These are phyloP conservation scores for Pseudopyrenochaeta lycopersici DNA, from an alignment of 2,329 filamentous ascomycete genomes.

Conservation along the genomic window DNA sequence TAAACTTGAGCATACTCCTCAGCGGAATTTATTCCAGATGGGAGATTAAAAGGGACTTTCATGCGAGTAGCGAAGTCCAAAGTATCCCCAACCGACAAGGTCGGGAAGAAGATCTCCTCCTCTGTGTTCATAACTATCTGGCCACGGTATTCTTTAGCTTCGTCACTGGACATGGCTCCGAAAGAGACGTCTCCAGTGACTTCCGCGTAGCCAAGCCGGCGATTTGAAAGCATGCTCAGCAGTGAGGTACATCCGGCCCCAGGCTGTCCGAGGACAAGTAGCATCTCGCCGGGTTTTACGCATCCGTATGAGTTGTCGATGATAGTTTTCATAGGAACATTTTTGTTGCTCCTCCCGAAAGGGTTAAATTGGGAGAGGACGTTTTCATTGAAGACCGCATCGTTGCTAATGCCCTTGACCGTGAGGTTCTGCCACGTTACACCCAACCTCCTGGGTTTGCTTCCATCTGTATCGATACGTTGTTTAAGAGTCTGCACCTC, in stretches of 20 bases:
- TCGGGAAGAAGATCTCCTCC: slow-evolving; percentile 79
- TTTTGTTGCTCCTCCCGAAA: slow-evolving; percentile 56
- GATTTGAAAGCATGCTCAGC: slow-evolving; percentile 68
- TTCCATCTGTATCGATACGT: no score
- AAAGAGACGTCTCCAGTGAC: slow-evolving; percentile 66
- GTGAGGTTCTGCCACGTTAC: slow-evolving; percentile 78
- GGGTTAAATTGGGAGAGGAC: slow-evolving; percentile 63
- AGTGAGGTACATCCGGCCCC: slow-evolving; percentile 63
- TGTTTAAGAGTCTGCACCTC: no score
- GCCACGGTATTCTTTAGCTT: slow-evolving; percentile 78
- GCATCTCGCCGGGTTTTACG: slow-evolving; percentile 74
- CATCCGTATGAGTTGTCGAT: slow-evolving; percentile 72
- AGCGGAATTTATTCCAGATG: slow-evolving; percentile 22
- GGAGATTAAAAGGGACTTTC: slow-evolving; percentile 63
- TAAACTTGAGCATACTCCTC: slow-evolving; percentile 48
- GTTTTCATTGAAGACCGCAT: slow-evolving; percentile 70
- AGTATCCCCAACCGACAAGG: slow-evolving; percentile 85
- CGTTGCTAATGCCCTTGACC: slow-evolving; percentile 67
- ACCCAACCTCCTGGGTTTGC: slow-evolving; percentile 63
- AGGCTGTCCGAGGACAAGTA: slow-evolving; percentile 75
- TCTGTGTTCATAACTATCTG: slow-evolving; percentile 82
- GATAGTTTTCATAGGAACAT: slow-evolving; percentile 62
- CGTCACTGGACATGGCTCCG: slow-evolving; percentile 70
- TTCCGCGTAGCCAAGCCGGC: slow-evolving; percentile 67
- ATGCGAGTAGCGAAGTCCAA: slow-evolving; percentile 67